These are phyloP conservation scores for Trichoderma guizhouense DNA, from an alignment of 2,329 filamentous ascomycete genomes.

Conservation along the genomic window DNA sequence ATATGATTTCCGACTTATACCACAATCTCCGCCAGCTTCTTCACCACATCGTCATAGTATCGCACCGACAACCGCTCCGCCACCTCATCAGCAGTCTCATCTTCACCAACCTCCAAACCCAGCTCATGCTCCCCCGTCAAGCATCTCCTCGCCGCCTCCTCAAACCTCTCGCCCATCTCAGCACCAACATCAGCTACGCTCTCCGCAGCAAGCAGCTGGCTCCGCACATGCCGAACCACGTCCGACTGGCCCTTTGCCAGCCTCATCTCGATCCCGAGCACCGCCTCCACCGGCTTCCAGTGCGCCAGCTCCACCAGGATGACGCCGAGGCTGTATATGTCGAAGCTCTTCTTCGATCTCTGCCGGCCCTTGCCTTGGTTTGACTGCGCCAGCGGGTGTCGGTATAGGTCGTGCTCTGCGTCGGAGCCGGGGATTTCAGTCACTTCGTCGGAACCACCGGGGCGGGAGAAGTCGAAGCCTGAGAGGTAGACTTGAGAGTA, in stretches of 20 bases:
- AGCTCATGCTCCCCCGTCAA: conserved; percentile 37
- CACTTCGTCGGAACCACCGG: conserved; percentile 47
- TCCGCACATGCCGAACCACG: conserved; percentile 35
- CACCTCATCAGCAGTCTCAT: conserved; percentile 41
- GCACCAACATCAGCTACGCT: conserved; percentile 35
- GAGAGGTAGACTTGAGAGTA: conserved; percentile 44
- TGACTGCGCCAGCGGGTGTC: conserved; percentile 44
- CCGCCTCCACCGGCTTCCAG: conserved; percentile 45
- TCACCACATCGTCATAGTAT: conserved; percentile 46
- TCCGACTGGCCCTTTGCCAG: conserved; percentile 35
- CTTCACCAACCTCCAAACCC: conserved; percentile 35
- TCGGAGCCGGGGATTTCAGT: conserved; percentile 47
- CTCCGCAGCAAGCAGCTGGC: conserved; percentile 31
- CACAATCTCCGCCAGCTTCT: conserved; percentile 37
- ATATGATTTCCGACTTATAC: conserved; percentile 25
- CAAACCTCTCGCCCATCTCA: conserved; percentile 40
- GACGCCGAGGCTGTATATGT: conserved; percentile 52
- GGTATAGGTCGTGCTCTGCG: conserved; percentile 47
- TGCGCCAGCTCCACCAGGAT: conserved; percentile 53
- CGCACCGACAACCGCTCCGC: conserved; percentile 38
- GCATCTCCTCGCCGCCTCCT: conserved; percentile 37
- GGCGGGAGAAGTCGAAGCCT: conserved; percentile 54
- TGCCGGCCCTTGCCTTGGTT: conserved; percentile 31
- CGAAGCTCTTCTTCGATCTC: conserved; percentile 47
- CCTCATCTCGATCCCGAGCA: conserved; percentile 39